Conservation (phyloP, 768 basidiomycete species). For the Saitozyma podzolica region DNA sequence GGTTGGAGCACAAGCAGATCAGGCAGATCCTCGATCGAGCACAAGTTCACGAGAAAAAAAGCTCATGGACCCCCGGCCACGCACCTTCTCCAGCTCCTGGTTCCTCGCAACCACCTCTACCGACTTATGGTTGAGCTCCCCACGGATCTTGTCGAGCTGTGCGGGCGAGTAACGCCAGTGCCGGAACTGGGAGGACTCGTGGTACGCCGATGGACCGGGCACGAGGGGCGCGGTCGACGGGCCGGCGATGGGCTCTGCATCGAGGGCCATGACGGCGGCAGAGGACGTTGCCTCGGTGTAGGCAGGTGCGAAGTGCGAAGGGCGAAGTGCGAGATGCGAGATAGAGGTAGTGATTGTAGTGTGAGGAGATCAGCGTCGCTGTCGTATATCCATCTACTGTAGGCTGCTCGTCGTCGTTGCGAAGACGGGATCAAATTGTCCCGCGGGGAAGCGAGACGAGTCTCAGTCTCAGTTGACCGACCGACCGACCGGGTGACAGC, state of each 20-base stretch:
- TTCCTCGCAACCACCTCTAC: slow-evolving; percentile 73
- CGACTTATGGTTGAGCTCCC: slow-evolving; percentile 70
- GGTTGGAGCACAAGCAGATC: background rate
- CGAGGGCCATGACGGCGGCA: too few species aligned
- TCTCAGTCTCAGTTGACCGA: too few species aligned
- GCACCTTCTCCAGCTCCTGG: slow-evolving; percentile 77
- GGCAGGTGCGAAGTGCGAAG: too few species aligned
- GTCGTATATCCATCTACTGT: background rate
- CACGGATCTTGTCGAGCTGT: slow-evolving; percentile 63
- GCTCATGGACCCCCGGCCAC: background rate
- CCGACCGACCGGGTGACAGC: too few species aligned
- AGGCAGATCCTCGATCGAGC: background rate
- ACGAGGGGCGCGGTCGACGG: slow-evolving; percentile 11
- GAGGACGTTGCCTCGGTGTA: too few species aligned
- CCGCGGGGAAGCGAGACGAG: too few species aligned
- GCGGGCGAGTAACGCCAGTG: slow-evolving; percentile 86
- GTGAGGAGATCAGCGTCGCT: background rate
- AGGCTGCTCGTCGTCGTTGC: background rate
- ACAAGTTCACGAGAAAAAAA: background rate
- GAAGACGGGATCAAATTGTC: background rate
- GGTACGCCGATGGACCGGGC: slow-evolving; percentile 25
- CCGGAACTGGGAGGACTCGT: slow-evolving; percentile 57
- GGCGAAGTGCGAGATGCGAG: too few species aligned
- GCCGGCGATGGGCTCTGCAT: slow-evolving; percentile 19
- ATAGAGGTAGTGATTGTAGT: too few species aligned